phyloP scores from a whole-genome alignment of 2,329 filamentous ascomycete genomes.

The Aspergillus sp. region DNA sequence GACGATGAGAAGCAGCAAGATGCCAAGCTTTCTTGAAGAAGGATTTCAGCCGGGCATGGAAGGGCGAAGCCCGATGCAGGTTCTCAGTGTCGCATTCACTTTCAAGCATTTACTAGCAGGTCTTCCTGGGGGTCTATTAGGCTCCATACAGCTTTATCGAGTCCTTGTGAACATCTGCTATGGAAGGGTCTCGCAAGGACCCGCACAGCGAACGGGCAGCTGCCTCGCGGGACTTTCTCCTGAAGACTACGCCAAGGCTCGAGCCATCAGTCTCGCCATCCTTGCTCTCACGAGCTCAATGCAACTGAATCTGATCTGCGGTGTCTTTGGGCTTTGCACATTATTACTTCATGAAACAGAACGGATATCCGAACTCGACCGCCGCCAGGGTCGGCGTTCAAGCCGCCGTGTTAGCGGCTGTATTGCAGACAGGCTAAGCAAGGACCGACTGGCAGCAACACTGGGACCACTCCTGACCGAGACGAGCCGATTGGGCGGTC shows the following conservation, averaged over 20 bases:
- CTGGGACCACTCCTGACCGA: constrained; percentile 42
- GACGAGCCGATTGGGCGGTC: constrained; percentile 14
- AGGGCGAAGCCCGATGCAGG: constrained; percentile 23
- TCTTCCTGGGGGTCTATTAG: constrained; percentile 45
- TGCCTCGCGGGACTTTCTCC: constrained; percentile 28
- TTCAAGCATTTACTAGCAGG: constrained; percentile 43
- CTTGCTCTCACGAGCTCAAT: constrained; percentile 42
- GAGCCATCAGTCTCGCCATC: constrained; percentile 44
- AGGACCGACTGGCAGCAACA: constrained; percentile 35
- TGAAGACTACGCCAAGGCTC: constrained; percentile 29
- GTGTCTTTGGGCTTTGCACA: constrained; percentile 44
- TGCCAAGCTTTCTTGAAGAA: constrained; percentile 34
- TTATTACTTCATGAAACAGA: constrained; percentile 36
- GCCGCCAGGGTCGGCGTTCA: constrained; percentile 21
- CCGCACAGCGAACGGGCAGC: constrained; percentile 23
- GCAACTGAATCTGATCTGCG: constrained; percentile 47
- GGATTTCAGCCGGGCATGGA: constrained; percentile 18
- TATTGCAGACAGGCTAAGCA: constrained; percentile 30
- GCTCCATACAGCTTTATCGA: constrained; percentile 40
- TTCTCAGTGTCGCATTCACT: constrained; percentile 40
- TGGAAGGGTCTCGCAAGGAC: constrained; percentile 23
- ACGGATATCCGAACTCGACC: constrained; percentile 25
- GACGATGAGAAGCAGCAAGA: constrained; percentile 38
- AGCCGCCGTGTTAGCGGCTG: constrained; percentile 26
- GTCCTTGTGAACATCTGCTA: constrained; percentile 36